Percentiles rank a stretch among this genome's conserved stretches.
Evolutionary conservation across 129 eudicot species (phyloP).

Genomic region (Flaveria trinervia): DNA sequence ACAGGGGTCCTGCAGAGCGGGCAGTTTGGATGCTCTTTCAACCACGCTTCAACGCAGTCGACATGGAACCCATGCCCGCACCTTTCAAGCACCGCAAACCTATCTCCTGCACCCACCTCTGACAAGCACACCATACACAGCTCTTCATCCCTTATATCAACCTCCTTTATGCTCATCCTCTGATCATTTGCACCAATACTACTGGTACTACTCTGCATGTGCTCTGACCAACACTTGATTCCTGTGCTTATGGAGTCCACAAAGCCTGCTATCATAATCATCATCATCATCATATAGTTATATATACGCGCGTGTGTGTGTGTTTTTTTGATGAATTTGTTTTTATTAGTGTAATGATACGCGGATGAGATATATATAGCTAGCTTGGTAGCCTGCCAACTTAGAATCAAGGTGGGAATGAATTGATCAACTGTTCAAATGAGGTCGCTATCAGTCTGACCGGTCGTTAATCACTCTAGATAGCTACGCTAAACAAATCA

Average conservation of each 20-base stretch:
- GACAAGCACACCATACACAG: slow-evolving; percentile 28
- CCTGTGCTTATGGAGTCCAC: slow-evolving; percentile 31
- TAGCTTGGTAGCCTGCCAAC: background rate
- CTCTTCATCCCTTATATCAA: slow-evolving; percentile 6
- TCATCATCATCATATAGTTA: slow-evolving; percentile 26
- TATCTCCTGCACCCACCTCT: slow-evolving; percentile 18
- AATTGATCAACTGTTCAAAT: no score
- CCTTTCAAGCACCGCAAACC: slow-evolving; percentile 20
- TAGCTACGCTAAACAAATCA: no score
- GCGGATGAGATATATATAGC: no score
- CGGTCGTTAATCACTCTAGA: no score
- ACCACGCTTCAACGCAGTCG: slow-evolving; percentile 35
- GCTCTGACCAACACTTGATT: slow-evolving; percentile 27
- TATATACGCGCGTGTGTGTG: no score
- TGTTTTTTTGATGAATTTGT: no score
- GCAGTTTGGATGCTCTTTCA: slow-evolving; percentile 36
- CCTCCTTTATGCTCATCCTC: background rate
- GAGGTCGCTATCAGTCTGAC: no score
- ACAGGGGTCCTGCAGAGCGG: slow-evolving; percentile 34
- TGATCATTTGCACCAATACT: background rate
- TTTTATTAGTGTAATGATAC: background rate
- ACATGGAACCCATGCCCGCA: slow-evolving; percentile 34
- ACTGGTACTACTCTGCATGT: no score
- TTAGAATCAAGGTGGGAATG: background rate
- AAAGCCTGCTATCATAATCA: slow-evolving; percentile 36